Conservation (phyloP, 176 grass and related monocot genomes). For the Carex scoparia region DNA sequence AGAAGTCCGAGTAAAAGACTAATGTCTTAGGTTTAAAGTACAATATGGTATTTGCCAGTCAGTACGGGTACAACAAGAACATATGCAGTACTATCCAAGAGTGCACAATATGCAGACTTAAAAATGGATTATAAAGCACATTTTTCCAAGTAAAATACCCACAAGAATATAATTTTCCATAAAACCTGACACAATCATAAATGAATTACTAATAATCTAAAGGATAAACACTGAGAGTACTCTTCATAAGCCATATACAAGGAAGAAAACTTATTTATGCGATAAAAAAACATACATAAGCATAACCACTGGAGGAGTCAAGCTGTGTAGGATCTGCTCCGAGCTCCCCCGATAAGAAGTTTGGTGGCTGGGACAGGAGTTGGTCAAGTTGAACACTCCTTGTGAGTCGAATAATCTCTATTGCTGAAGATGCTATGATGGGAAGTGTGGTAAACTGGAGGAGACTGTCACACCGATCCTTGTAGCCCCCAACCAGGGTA, state of each 20-base stretch:
- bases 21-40: background rate
- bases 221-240: background rate
- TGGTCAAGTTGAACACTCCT: conserved; percentile 57
- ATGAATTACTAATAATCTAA: background rate
- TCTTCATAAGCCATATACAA: background rate
- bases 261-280: background rate
- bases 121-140: background rate
- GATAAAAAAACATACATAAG: conserved; percentile 46
- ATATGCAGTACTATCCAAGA: background rate
- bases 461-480: conserved; percentile 90
- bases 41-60: background rate
- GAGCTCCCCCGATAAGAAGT: conserved; percentile 62
- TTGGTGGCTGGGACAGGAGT: conserved; percentile 58
- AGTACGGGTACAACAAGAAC: background rate
- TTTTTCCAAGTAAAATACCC: background rate
- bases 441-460: conserved; percentile 79
- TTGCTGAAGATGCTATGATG: conserved; percentile 70
- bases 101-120: background rate
- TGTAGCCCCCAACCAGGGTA: conserved; percentile 80
- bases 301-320: conserved; percentile 53
- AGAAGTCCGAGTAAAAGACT: background rate
- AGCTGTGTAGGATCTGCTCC: conserved; percentile 47
- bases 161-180: background rate
- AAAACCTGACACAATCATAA: background rate
- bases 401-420: conserved; percentile 72